Evolutionary conservation across 2,329 filamentous ascomycete genomes (phyloP).

Genomic region (Chaetomium globosum): DNA sequence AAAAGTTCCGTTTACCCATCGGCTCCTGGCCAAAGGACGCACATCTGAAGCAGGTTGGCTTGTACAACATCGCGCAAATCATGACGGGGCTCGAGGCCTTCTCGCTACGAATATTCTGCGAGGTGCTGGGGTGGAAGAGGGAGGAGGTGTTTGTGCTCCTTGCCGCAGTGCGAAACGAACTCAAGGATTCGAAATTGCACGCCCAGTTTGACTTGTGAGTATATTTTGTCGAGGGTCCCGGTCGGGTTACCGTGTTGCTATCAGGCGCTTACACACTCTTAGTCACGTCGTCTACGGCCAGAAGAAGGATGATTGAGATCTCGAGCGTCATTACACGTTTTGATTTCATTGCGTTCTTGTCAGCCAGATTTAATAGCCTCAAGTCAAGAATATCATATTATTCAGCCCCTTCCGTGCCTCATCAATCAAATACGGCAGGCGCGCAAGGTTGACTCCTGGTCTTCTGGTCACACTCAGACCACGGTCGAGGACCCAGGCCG

Average conservation of each 20-base stretch:
- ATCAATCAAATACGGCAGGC: too few species aligned
- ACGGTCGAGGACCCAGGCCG: too few species aligned
- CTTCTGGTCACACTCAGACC: too few species aligned
- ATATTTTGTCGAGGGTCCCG: too few species aligned
- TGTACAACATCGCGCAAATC: constrained; percentile 33
- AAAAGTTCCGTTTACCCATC: constrained; percentile 31
- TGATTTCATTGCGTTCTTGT: background rate
- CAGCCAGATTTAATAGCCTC: background rate
- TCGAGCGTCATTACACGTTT: background rate
- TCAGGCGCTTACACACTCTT: background rate
- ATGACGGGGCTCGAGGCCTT: constrained; percentile 37
- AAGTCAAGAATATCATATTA: background rate
- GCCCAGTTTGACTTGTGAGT: constrained; percentile 34
- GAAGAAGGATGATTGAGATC: constrained; percentile 14
- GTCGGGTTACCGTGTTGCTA: background rate
- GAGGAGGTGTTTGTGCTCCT: constrained; percentile 37
- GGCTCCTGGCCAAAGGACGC: constrained; percentile 41
- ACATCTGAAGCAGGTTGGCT: constrained; percentile 36
- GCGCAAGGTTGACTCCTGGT: too few species aligned
- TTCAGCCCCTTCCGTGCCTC: background rate
- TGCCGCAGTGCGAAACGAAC: constrained; percentile 36
- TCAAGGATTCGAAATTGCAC: constrained; percentile 38
- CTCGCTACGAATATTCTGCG: constrained; percentile 38
- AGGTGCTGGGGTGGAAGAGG: constrained; percentile 37
- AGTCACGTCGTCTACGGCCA: constrained; percentile 29